These are phyloP conservation scores for Hordeum vulgare DNA, from an alignment of 176 grass and related monocot genomes.

Conservation along the genomic window MorexV3_pseudomolecules_assembly NC_058518.1:371771001-371771500, in stretches of 20 bases:
- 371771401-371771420: neutral
- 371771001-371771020: slow-evolving; percentile 39
- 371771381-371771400: neutral
- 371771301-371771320: slow-evolving; percentile 36
- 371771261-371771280: neutral
- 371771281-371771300: too few species aligned
- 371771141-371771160: slow-evolving; percentile 26
- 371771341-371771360: neutral
- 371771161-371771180: slow-evolving; percentile 40
- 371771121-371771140: neutral
- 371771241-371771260: slow-evolving; percentile 7
- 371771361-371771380: neutral
- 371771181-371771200: slow-evolving; percentile 36
- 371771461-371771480: too few species aligned
- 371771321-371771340: slow-evolving; percentile 25
- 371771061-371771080: neutral
- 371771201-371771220: slow-evolving; percentile 49
- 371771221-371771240: slow-evolving; percentile 39
- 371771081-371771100: neutral
- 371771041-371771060: slow-evolving; percentile 33
- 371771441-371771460: neutral
- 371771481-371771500: neutral
- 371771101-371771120: neutral
- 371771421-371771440: neutral
- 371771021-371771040: slow-evolving; percentile 33